Conservation (phyloP, 2,329 filamentous ascomycete species). For the Dactylellina cionopaga region DNA sequence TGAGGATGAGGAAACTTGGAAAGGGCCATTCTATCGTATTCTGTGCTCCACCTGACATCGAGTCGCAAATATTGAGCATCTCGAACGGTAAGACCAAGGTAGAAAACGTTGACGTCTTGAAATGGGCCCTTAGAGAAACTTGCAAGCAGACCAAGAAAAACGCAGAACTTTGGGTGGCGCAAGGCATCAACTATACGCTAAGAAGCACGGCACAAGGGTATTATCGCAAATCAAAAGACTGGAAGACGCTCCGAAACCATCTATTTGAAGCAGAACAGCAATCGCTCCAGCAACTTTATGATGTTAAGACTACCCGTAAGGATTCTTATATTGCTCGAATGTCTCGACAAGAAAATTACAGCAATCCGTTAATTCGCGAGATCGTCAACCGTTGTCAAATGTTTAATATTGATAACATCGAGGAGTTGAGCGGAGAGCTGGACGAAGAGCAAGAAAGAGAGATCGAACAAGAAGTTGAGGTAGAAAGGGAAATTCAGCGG, state of each 20-base stretch:
- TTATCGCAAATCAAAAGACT: background rate
- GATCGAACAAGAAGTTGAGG: conserved; percentile 71
- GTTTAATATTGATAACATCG: conserved; percentile 57
- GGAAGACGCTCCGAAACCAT: conserved; percentile 42
- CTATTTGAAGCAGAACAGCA: conserved; percentile 70
- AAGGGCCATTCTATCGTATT: conserved; percentile 72
- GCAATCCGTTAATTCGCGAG: conserved; percentile 49
- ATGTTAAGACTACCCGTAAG: conserved; percentile 49
- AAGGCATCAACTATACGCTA: conserved; percentile 66
- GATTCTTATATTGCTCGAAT: conserved; percentile 49
- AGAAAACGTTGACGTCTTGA: conserved; percentile 67
- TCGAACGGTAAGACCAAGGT: conserved; percentile 57
- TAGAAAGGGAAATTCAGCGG: conserved; percentile 68
- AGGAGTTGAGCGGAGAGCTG: conserved; percentile 4
- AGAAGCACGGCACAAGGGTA: background rate
- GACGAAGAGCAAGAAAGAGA: conserved; percentile 77
- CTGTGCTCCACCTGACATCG: conserved; percentile 66
- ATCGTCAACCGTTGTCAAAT: conserved; percentile 59
- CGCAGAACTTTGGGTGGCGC: conserved; percentile 70
- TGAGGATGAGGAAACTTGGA: conserved; percentile 76
- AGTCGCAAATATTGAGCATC: conserved; percentile 64
- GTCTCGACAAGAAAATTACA: conserved; percentile 2
- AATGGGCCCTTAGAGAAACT: conserved; percentile 71
- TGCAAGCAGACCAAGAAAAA: conserved; percentile 64
- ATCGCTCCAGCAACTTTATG: conserved; percentile 67